Base-by-base conservation (phyloP, 176 grass and related monocot genomes). In the Oryza glaberrima region DNA sequence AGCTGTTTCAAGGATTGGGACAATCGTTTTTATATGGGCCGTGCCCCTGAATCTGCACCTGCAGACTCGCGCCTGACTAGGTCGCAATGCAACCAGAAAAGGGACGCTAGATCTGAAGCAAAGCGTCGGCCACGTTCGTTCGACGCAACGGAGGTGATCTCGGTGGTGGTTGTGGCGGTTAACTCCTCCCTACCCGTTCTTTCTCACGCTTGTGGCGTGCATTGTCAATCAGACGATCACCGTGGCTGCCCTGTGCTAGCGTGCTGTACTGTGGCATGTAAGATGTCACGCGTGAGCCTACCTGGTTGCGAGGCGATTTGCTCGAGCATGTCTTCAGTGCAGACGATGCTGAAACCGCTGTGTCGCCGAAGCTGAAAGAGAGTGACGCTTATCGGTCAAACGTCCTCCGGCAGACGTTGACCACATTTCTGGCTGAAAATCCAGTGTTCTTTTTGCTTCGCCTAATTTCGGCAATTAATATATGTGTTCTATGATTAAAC, bases 141-240 rank as follows among this genome's bases (percentile, higher is more conserved):
- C 30, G 70, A 75, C 70, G 2, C 56, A 41, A 44, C 65, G 26
- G 51, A 26, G 47, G 54, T 77, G 73, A 86, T 38, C 43, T 45
- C 78, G 66, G 43, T 3, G 56, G 65, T 52, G 23, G 83, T 47
- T 86, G 26, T 11, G 83, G 79, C 65, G 14, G 74, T n/a, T 70
- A 6, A 19, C 40, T 63, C 70, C 81, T 67, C 69, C 82, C 70
- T 79, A 38, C 56, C 77, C 10, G 34, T 89, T 86, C 88, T 86
- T 90, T 82, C 84, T 67, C 88, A 90, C 84, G 75, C 88, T 12
- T 41, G 35, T 73, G 83, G 84, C 79, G n/a, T 90, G 81, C n/a
- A 63, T 23, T 12, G 13, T 4, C 11, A 41, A 9, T 14, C 72
- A 10, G 13, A 2, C 11, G 17, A 9, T 14, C 72, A 10, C 79